Evolutionary conservation across 345 rosid genomes (phyloP).

Genomic region (Melastoma malabathricum): DNA sequence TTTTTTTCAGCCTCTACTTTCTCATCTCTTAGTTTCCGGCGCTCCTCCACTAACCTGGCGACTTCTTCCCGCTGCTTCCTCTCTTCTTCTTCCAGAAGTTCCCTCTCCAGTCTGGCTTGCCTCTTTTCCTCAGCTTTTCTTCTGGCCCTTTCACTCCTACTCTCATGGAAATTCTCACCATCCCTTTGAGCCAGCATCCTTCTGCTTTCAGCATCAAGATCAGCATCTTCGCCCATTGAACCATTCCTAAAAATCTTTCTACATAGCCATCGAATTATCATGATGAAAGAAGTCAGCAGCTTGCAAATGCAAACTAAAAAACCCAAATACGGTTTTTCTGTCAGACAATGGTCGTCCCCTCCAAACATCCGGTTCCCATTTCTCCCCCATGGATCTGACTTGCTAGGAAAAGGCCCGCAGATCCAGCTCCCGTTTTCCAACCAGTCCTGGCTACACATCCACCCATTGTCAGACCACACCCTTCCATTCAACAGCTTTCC

Average conservation of each 20-base stretch:
- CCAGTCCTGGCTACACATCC: slow-evolving; percentile 76
- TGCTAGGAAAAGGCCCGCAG: slow-evolving; percentile 34
- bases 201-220: slow-evolving; percentile 47
- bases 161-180: slow-evolving; percentile 49
- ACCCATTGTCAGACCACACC: slow-evolving; percentile 64
- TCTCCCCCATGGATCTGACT: slow-evolving; percentile 42
- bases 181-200: slow-evolving; percentile 53
- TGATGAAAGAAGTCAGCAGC: slow-evolving; percentile 56
- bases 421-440: slow-evolving; percentile 61
- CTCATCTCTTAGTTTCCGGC: slow-evolving; percentile 79
- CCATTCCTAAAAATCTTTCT: slow-evolving; percentile 80
- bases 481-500: slow-evolving; percentile 73
- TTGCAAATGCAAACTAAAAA: slow-evolving; percentile 53
- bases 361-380: slow-evolving; percentile 46
- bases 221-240: slow-evolving; percentile 47
- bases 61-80: slow-evolving; percentile 95
- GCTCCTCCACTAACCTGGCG: slow-evolving; percentile 86
- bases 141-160: slow-evolving; percentile 81
- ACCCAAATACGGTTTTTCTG: slow-evolving; percentile 67
- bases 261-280: slow-evolving; percentile 87
- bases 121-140: slow-evolving; percentile 96
- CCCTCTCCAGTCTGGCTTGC: slow-evolving; percentile 88
- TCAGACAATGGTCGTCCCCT: slow-evolving; percentile 68
- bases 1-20: slow-evolving; percentile 50
- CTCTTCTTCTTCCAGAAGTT: slow-evolving; percentile 84